phyloP scores from a whole-genome alignment of 148 eudicot species.

The Polygonum maritimum region DNA sequence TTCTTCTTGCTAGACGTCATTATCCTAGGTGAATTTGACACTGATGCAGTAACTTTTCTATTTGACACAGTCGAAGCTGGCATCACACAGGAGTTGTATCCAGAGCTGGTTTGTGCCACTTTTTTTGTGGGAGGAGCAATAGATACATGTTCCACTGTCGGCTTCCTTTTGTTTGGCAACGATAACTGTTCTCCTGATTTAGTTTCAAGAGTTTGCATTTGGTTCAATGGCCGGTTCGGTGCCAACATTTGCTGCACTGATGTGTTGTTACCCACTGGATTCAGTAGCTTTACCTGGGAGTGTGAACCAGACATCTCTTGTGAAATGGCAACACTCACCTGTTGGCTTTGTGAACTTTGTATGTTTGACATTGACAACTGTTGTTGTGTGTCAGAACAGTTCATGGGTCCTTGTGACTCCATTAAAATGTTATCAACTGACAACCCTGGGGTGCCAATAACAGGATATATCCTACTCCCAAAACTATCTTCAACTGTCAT shows the following conservation, averaged over 20 bases:
- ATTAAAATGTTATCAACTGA: slow-evolving; percentile 26
- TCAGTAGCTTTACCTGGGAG: slow-evolving; percentile 17
- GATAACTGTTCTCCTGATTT: slow-evolving; percentile 19
- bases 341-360: slow-evolving; percentile 22
- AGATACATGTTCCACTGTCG: slow-evolving; percentile 26
- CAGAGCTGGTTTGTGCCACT: slow-evolving; percentile 20
- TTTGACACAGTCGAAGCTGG: slow-evolving; percentile 18
- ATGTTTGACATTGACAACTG: slow-evolving; percentile 29
- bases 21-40: slow-evolving; percentile 19
- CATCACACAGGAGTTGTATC: slow-evolving; percentile 14
- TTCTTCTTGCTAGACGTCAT: slow-evolving; percentile 37
- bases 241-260: slow-evolving; percentile 17
- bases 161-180: slow-evolving; percentile 51
- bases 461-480: slow-evolving; percentile 31
- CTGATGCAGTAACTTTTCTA: slow-evolving; percentile 22
- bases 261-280: slow-evolving; percentile 16
- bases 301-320: slow-evolving; percentile 21
- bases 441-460: slow-evolving; percentile 29
- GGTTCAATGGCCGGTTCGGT: slow-evolving; percentile 17
- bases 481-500: slow-evolving; percentile 27
- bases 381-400: slow-evolving; percentile 20
- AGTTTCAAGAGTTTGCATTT: slow-evolving; percentile 17
- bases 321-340: slow-evolving; percentile 15
- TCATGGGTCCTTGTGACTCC: slow-evolving; percentile 28
- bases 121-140: slow-evolving; percentile 30